Evolutionary conservation across 148 eudicot genomes (phyloP), one percentile per base, ranked within the genome.

Genomic region (Pharnaceum exiguum): DNA sequence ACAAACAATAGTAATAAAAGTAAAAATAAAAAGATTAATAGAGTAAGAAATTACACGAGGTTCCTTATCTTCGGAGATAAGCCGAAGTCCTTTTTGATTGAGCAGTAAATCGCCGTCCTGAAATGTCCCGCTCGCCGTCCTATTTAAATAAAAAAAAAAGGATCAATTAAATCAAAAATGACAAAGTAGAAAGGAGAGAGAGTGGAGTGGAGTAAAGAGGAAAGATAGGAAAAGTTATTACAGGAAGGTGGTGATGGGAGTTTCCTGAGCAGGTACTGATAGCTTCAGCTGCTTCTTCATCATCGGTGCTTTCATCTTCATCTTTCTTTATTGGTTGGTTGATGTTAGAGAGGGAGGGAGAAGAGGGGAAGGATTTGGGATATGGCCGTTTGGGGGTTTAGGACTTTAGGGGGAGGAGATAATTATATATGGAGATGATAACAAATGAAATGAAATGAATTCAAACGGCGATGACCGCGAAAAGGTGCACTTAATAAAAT

Each of bases 51-150:
- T 69, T 73, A 91, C 98, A 46, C 58, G 62, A 54, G 79, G 46
- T 51, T 72, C 82, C 30, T 62, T 85, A 46, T 81, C 83, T 36
- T 79, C 86, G 0, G 98, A 82, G 25, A 68, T 66, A 40, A 88
- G 82, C 25, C 90, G 76, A 63, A 88, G 52, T 10, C 98, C 98
- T 76, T 85, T 88, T 60, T 77, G 79, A 43, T 91, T 91, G 29
- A 91, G 70, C 42, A 81, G 71, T 69, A 91, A 76, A 77, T 83
- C 90, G 10, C 98, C 98, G 47, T 88, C 96, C 56, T 87, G 96
- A 78, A 91, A 91, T 7, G 98, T 91, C 7, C 98, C 98, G 46
- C 98, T 91, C 2, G 96, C 96, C 50, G 96, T 83, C 79, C 98
- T 91, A 64, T 15, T 24, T n/a, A 16, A 32, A 44, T 33, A 35